A percentile compares a stretch with the other conserved stretches of the same genome.
phyloP scores from a whole-genome alignment of 2,329 filamentous ascomycete species.

The Westerdykella aurantiaca region DNA sequence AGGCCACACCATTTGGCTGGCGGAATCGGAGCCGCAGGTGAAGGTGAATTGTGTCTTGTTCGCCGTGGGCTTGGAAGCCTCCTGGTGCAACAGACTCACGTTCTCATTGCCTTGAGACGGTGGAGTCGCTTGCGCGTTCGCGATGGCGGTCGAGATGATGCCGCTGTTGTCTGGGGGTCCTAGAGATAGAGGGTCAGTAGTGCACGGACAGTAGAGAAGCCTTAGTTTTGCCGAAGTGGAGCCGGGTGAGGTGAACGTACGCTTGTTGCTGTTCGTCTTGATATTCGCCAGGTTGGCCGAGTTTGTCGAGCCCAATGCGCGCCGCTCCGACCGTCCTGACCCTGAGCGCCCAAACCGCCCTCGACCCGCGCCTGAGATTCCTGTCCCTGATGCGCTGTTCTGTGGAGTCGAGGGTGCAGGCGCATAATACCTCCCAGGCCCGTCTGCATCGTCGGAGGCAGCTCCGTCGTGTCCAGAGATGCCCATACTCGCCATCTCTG shows the following conservation, averaged over 20 bases:
- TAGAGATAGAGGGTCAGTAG: slow-evolving; percentile 35
- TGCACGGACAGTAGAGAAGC: slow-evolving; percentile 25
- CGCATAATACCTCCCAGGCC: slow-evolving; percentile 51
- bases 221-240: slow-evolving; percentile 19
- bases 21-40: slow-evolving; percentile 84
- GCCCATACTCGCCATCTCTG: slow-evolving; percentile 60
- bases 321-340: slow-evolving; percentile 40
- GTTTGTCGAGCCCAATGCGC: slow-evolving; percentile 35
- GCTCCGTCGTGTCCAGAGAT: slow-evolving; percentile 46
- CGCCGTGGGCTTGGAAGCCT: slow-evolving; percentile 57
- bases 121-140: slow-evolving; percentile 61
- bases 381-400: slow-evolving; percentile 49
- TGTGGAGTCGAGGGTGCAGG: slow-evolving; percentile 50
- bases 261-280: slow-evolving; percentile 41
- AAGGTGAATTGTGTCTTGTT: slow-evolving; percentile 92
- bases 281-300: slow-evolving; percentile 35
- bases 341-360: slow-evolving; percentile 68
- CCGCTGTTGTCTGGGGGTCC: slow-evolving; percentile 50
- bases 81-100: slow-evolving; percentile 69
- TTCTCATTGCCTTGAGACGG: slow-evolving; percentile 62
- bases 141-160: slow-evolving; percentile 89
- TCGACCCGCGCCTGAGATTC: slow-evolving; percentile 78
- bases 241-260: slow-evolving; percentile 24
- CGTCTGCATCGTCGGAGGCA: slow-evolving; percentile 42
- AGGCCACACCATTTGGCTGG: slow-evolving; percentile 71